A percentile compares a stretch with the other conserved stretches of the same genome.
Conservation (phyloP, 306 rosid genomes). For the Prunus persica region DNA sequence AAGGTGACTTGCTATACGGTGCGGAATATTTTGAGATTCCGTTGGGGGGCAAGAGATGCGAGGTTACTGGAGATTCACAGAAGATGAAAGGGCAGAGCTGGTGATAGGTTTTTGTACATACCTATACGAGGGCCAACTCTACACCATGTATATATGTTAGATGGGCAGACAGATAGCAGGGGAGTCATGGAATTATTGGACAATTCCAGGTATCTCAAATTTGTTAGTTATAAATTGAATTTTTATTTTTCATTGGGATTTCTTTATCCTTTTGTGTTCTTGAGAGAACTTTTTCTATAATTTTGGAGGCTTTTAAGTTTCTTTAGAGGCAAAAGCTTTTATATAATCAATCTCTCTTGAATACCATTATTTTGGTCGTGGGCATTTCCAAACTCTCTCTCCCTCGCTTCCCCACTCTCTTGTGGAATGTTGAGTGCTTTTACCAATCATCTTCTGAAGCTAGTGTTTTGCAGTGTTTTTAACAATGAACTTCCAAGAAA, state of each 20-base stretch:
- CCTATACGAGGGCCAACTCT: constrained; percentile 52
- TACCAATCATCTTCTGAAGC: neutral
- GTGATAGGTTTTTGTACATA: constrained; percentile 72
- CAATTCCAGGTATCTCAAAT: constrained; percentile 36
- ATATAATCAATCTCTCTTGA: neutral
- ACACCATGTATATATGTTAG: constrained; percentile 65
- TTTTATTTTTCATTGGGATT: constrained; percentile 16
- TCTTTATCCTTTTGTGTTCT: constrained; percentile 1
- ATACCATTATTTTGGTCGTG: neutral
- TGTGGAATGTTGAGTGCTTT: neutral
- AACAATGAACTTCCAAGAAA: neutral
- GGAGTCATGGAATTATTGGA: constrained; percentile 27
- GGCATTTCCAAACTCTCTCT: neutral
- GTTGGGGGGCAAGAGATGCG: neutral
- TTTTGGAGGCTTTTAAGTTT: constrained; percentile 24
- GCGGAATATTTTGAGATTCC: neutral
- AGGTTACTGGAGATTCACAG: constrained; percentile 21
- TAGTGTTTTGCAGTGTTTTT: neutral
- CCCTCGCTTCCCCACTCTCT: neutral
- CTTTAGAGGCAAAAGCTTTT: constrained; percentile 16
- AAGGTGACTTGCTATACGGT: constrained; percentile 20
- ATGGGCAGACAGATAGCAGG: constrained; percentile 33
- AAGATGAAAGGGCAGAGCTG: constrained; percentile 30
- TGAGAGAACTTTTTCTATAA: constrained; percentile 9
- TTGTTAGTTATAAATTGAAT: constrained; percentile 35